These are phyloP conservation scores for Lasiodiplodia theobromae DNA, from an alignment of 2,329 filamentous ascomycete species.

Conservation along the genomic window DNA sequence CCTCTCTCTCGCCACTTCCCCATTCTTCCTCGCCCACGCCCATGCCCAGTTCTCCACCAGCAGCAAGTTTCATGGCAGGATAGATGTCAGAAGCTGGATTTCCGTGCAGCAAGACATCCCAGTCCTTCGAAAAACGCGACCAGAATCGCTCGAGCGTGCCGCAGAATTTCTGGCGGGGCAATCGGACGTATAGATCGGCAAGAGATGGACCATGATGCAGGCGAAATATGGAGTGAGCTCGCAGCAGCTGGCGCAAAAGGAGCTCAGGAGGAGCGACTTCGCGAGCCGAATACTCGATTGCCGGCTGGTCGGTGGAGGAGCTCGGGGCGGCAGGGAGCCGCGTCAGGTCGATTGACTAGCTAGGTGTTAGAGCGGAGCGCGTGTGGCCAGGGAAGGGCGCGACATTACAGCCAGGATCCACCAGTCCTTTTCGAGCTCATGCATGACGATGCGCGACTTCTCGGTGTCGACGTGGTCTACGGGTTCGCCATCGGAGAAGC, in stretches of 20 bases:
- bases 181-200: slow-evolving; percentile 70
- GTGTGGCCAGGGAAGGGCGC: background rate
- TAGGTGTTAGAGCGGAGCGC: slow-evolving; percentile 21
- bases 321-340: slow-evolving; percentile 63
- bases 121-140: slow-evolving; percentile 70
- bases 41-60: slow-evolving; percentile 88
- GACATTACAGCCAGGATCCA: slow-evolving; percentile 87
- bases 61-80: slow-evolving; percentile 84
- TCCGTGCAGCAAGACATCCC: slow-evolving; percentile 90
- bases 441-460: slow-evolving; percentile 81
- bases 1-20: slow-evolving; percentile 91
- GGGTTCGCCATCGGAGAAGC: slow-evolving; percentile 78
- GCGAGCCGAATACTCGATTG: slow-evolving; percentile 82
- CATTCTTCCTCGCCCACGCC: slow-evolving; percentile 96
- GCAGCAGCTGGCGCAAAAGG: slow-evolving; percentile 79
- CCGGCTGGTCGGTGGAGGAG: slow-evolving; percentile 41
- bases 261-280: slow-evolving; percentile 86
- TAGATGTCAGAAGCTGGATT: slow-evolving; percentile 84
- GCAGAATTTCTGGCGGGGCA: slow-evolving; percentile 73
- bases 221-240: slow-evolving; percentile 83
- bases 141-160: slow-evolving; percentile 80
- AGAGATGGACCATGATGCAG: slow-evolving; percentile 85
- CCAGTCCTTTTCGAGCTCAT: slow-evolving; percentile 90
- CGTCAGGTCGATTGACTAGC: slow-evolving; percentile 80
- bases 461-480: slow-evolving; percentile 92